These are phyloP conservation scores for Hypoxylon sp. DNA, from an alignment of 2,329 filamentous ascomycete species.

Conservation along the genomic window DNA sequence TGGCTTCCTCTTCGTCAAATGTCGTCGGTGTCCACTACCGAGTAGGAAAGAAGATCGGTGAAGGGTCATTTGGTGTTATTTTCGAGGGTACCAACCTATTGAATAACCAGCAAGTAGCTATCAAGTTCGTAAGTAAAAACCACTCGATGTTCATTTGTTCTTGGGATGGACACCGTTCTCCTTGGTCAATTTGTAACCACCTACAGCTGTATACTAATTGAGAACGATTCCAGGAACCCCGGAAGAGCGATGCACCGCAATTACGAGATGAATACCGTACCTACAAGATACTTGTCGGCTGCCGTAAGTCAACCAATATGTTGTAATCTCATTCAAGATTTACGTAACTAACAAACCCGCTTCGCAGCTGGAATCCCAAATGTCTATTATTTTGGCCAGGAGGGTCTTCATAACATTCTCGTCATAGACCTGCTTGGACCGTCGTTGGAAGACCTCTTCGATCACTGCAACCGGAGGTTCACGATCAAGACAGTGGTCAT, in stretches of 20 bases:
- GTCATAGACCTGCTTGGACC: conserved; percentile 97
- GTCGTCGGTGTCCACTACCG: conserved; percentile 99
- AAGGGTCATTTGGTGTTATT: conserved; percentile 98
- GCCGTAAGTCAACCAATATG: conserved; percentile 77
- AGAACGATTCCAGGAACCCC: conserved; percentile 80
- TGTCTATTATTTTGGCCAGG: conserved; percentile 99
- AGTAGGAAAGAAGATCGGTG: conserved; percentile 99
- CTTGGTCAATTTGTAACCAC: conserved; percentile 2
- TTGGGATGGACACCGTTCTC: background rate
- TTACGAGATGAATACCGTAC: conserved; percentile 98
- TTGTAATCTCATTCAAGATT: conserved; percentile 30
- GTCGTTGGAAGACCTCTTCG: conserved; percentile 95
- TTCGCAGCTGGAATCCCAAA: conserved; percentile 92
- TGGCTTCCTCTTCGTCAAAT: conserved; percentile 93
- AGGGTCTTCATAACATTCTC: conserved; percentile 98
- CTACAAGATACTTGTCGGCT: conserved; percentile 99
- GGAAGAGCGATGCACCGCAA: conserved; percentile 98
- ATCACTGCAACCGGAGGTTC: conserved; percentile 96
- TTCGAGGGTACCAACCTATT: conserved; percentile 98
- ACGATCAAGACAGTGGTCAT: conserved; percentile 98
- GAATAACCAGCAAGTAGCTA: conserved; percentile 99
- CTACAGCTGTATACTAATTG: conserved; percentile 28
- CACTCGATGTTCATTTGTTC: conserved; percentile 18
- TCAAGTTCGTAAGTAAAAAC: conserved; percentile 88
- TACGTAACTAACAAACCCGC: conserved; percentile 45